Base-by-base conservation (phyloP, 2,329 filamentous ascomycete genomes). In the Alternaria novae-zelandiae region DNA sequence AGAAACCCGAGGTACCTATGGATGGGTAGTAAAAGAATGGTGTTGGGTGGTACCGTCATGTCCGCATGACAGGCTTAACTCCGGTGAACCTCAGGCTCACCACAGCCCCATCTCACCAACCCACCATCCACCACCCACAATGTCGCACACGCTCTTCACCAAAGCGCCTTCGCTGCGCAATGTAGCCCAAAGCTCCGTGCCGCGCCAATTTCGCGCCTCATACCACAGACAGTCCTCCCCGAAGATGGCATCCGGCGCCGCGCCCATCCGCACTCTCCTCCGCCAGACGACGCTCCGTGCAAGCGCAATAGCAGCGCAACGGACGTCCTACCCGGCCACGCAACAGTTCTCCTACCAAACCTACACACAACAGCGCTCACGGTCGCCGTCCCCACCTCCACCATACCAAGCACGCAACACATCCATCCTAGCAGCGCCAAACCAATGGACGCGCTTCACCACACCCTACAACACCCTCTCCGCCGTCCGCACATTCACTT, bases 401-500 rank as follows among this genome's bases (percentile, higher is more conserved):
- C 71, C 70, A n/a, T 76, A 74, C 62, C 63, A 71, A 51, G 49
- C 65, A 25, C 71, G 74, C 49, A 74, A 69, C 66, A 62, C 65
- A 20, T 72, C 75, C 13, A 23, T 76, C 28, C 67, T 70, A 49
- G 69, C 75, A 6, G 59, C 72, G 6, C 67, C 68, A 11, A 63
- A 69, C 26, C 69, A 74, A 59, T 79, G 76, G 76, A 78, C 76
- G n/a, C 75, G 69, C 66, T 78, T 78, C 72, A 64, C 15, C 36
- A 75, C 76, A 3, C 62, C 75, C 10, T 65, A 54, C 41, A 73
- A 76, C 64, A 71, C 73, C 2, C 70, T 76, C 55, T 72, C 71
- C 32, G 75, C 73, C 1, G 69, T 78, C 32, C 76, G 76, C 56
- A 78, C 75, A 26, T 79, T 79, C 55, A 71, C 70, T 4, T 67